Evolutionary conservation across 148 eudicot species (phyloP).

Genomic region (Talinum fruticosum): DNA sequence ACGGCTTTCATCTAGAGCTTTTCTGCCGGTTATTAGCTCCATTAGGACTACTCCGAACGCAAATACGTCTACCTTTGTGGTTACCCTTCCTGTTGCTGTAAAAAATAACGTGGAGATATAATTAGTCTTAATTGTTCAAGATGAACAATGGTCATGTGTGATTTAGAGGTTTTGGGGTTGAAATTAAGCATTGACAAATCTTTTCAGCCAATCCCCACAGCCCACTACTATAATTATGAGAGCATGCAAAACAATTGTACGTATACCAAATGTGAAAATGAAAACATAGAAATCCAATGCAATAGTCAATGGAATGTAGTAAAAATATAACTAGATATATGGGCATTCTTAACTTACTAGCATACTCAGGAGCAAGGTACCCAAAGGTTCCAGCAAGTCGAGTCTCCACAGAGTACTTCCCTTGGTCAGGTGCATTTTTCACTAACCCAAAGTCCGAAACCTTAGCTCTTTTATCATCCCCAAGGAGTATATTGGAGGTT

Average conservation of each 20-base stretch:
- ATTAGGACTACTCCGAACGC: constrained; percentile 64
- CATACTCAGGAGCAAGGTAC: constrained; percentile 74
- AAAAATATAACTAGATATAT: too few species aligned
- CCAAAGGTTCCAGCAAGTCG: constrained; percentile 74
- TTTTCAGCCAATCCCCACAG: too few species aligned
- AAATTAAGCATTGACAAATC: too few species aligned
- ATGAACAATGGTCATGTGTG: too few species aligned
- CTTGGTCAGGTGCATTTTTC: constrained; percentile 56
- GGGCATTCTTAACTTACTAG: constrained; percentile 30
- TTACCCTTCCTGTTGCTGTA: constrained; percentile 67
- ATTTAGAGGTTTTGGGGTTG: too few species aligned
- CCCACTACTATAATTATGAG: background rate
- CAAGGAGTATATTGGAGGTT: constrained; percentile 65
- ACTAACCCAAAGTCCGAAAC: constrained; percentile 75
- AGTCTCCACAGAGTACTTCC: constrained; percentile 58
- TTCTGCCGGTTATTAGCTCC: constrained; percentile 63
- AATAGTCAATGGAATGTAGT: background rate
- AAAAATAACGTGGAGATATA: background rate
- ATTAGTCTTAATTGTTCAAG: background rate
- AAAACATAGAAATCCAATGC: background rate
- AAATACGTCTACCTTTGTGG: constrained; percentile 59
- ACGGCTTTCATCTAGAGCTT: constrained; percentile 53
- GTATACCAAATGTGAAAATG: background rate
- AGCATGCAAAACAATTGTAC: background rate
- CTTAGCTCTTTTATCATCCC: constrained; percentile 62